Base-by-base conservation (phyloP, 257 asterid species). In the Penstemon davidsonii region DNA sequence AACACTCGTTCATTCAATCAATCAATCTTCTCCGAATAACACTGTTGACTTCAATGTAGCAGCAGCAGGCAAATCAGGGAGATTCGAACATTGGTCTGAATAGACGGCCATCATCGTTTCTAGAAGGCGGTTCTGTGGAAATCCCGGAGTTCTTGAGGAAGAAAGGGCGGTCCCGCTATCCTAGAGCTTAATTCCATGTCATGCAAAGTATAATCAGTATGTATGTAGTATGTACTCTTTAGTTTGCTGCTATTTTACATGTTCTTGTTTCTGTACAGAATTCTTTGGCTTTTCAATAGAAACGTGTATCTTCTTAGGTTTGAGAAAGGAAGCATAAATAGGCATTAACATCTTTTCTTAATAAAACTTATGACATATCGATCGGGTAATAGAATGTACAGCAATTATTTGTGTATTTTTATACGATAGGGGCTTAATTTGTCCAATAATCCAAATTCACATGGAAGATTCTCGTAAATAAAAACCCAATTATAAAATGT, bases 111-210 rank as follows among this genome's bases (percentile, higher is more conserved):
- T 79, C 96, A 10, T 84, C 94, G 64, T 87, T 86, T 72, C 53
- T 81, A 18, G 98, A 92, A 78, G 87, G 94, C 40, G 84, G 85
- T 54, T 77, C 83, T 7, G 88, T 89, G 7, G 96, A 92, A 75
- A 89, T 92, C 69, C 98, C 98, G 0, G 98, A 92, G 66, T 92
- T 92, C 81, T 80, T 92, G 77, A 86, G 84, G 82, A 92, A 89
- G 85, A 92, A 92, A 70, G 96, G 98, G 11, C 84, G 85, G 3
- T 78, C 92, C n/a, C 95, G 95, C 64, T 92, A 77, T 75, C 98
- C 96, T 50, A 81, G 96, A 86, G 96, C 91, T 60, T 89, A 73
- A 77, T 54, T 62, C 54, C 69, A 6, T 15, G 25, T 42, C 63
- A n/a, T 11, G 15, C 8, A 8, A 72, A 56, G 5, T 63, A 45